A percentile compares a stretch with the other conserved stretches of the same genome.
phyloP scores from a whole-genome alignment of 1,284 basidiomycete species.

The Cutaneotrichosporon cutaneum region DNA sequence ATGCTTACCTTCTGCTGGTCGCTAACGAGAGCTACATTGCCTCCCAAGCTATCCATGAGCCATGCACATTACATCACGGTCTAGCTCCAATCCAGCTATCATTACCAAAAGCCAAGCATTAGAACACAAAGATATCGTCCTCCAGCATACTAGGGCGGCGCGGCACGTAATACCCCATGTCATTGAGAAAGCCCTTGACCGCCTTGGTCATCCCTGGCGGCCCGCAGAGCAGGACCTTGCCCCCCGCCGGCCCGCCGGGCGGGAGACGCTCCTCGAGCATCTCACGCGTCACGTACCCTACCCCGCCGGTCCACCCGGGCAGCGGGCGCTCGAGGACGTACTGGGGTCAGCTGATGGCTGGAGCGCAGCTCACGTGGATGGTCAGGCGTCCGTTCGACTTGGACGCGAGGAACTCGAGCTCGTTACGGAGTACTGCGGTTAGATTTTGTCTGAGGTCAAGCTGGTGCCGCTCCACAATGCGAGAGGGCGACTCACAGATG shows the following conservation, averaged over 20 bases:
- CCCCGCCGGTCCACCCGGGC: conserved; percentile 76
- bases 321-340: conserved; percentile 95
- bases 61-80: no score
- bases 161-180: conserved; percentile 80
- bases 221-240: conserved; percentile 80
- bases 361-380: conserved; percentile 59
- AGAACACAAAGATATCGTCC: conserved; percentile 68
- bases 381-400: conserved; percentile 65
- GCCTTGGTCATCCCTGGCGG: conserved; percentile 95
- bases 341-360: conserved; percentile 21
- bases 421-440: conserved; percentile 67
- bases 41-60: no score
- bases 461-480: no score
- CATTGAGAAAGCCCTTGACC: conserved; percentile 71
- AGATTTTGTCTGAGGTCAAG: background rate
- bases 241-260: background rate
- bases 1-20: background rate
- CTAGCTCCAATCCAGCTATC: no score
- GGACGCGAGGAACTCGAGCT: conserved; percentile 68
- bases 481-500: conserved; percentile 58
- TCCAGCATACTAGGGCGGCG: conserved; percentile 72
- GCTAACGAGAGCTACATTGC: background rate
- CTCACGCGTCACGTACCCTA: conserved; percentile 91
- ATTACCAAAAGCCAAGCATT: conserved; percentile 10
- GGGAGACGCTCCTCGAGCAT: conserved; percentile 73